These are phyloP conservation scores for Cyphellophora attinorum DNA, from an alignment of 2,329 filamentous ascomycete genomes.

Conservation along the genomic window DNA sequence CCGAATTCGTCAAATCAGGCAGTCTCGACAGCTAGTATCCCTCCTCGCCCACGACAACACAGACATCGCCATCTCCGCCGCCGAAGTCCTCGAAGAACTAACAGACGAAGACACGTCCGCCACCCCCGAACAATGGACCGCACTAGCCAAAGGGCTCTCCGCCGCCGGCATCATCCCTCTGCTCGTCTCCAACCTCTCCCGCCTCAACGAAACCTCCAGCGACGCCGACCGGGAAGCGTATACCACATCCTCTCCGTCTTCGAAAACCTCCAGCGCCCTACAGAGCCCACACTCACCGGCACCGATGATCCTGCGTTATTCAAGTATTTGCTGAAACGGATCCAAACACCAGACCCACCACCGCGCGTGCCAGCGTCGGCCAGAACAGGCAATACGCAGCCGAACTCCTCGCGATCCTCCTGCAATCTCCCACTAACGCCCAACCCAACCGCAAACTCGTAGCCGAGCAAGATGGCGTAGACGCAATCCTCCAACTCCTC, in stretches of 20 bases:
- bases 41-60: slow-evolving; percentile 91
- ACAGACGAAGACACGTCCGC: slow-evolving; percentile 88
- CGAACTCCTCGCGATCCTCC: slow-evolving; percentile 80
- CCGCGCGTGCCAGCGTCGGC: slow-evolving; percentile 41
- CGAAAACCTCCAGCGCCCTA: slow-evolving; percentile 83
- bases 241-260: slow-evolving; percentile 77
- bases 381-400: slow-evolving; percentile 96
- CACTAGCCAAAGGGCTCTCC: slow-evolving; percentile 55
- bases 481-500: slow-evolving; percentile 71
- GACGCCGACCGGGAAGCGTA: slow-evolving; percentile 68
- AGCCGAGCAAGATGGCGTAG: slow-evolving; percentile 56
- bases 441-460: slow-evolving; percentile 11
- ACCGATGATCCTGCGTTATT: too few relatives aligned
- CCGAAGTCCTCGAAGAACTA: slow-evolving; percentile 82
- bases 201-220: slow-evolving; percentile 58
- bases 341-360: slow-evolving; percentile 57
- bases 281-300: too few relatives aligned
- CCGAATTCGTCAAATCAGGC: slow-evolving; percentile 67
- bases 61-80: slow-evolving; percentile 84
- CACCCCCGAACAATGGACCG: slow-evolving; percentile 70
- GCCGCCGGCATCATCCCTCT: slow-evolving; percentile 65
- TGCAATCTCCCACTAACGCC: slow-evolving; percentile 47
- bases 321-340: slow-evolving; percentile 74
- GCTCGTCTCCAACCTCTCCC: slow-evolving; percentile 65
- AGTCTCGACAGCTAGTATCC: slow-evolving; percentile 60